Evolutionary conservation across 495 filamentous ascomycete genomes (phyloP), one percentile per base, ranked within the genome.

Genomic region (Platismatia glauca): DNA sequence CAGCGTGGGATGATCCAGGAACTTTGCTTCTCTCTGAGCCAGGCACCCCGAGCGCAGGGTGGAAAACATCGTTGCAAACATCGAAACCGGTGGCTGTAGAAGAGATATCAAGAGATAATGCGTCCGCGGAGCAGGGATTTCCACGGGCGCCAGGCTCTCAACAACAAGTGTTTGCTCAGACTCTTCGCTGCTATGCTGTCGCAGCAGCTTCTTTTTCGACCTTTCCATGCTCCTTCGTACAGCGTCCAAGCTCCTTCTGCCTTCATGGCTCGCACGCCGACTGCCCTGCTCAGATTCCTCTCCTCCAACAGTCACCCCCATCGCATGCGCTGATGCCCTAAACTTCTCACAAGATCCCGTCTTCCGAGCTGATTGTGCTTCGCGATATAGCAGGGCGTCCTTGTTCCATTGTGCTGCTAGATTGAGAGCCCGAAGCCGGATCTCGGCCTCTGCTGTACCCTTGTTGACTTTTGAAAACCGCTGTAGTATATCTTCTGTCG

Each of bases 21-120:
- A 76, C 71, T 88, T 86, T 52, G 35, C 50, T 20, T 61, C 60
- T 35, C 39, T 24, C n/a, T 59, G 27, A 35, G 43, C 27, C n/a
- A 37, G 31, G n/a, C 38, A 43, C 11, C 72, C 68, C 12, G 77
- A 63, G 24, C 71, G 72, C 46, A 76, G 58, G 24, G 61, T 72
- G 60, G 72, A 76, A 65, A 83, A 86, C 62, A 82, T 68, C 5
- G 82, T 89, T 24, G 80, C 74, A 18, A 88, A 73, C 59, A 74
- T 77, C 34, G 80, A 84, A 27, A 86, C 69, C 0, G 89, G 77
- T 2, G 87, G 83, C 31, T 91, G 77, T 4, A 92, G 77, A 3
- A 92, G 91, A 7, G 90, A 95, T 41, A 97, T 78, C 15, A 96
- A 76, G 1, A 97, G 77, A 73, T 94, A 96, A 20, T 83, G 81